Conservation (phyloP, 805 yeast genomes). For the Hanseniaspora guilliermondii region DNA sequence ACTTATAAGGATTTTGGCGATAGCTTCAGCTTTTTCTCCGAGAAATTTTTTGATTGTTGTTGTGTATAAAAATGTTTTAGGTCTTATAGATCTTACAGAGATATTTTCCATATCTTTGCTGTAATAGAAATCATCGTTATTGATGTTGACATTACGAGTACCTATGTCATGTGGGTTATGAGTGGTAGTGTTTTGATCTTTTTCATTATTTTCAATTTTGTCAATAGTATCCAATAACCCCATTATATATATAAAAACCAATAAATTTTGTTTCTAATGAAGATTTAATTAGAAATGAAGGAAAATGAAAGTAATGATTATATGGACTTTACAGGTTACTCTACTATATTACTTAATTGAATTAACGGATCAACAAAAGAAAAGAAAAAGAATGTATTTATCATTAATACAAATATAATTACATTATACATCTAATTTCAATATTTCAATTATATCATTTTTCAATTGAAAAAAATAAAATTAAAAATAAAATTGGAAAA, state of each 20-base stretch:
- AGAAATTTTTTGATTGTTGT: slow-evolving; percentile 41
- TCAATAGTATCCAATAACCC: slow-evolving; percentile 7
- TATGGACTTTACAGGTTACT: too few relatives aligned
- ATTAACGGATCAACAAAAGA: too few relatives aligned
- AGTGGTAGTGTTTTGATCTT: neutral
- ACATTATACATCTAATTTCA: too few relatives aligned
- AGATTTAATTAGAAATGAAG: too few relatives aligned
- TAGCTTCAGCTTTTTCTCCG: slow-evolving; percentile 62
- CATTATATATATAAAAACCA: too few relatives aligned
- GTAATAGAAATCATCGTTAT: slow-evolving; percentile 11
- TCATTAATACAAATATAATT: too few relatives aligned
- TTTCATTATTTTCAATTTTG: neutral
- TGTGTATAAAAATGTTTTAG: slow-evolving; percentile 48
- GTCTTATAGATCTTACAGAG: slow-evolving; percentile 38
- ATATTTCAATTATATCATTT: too few relatives aligned
- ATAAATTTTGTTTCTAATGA: too few relatives aligned
- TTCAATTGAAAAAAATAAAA: neutral
- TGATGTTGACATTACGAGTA: slow-evolving; percentile 5
- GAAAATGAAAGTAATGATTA: too few relatives aligned
- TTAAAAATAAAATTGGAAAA: neutral
- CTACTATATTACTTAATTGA: too few relatives aligned
- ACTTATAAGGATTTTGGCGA: slow-evolving; percentile 49
- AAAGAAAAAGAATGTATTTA: too few relatives aligned
- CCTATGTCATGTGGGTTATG: neutral
- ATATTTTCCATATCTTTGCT: slow-evolving; percentile 13